Conservation (phyloP, 2,329 filamentous ascomycete genomes). For the Trichoderma lentiforme region DNA sequence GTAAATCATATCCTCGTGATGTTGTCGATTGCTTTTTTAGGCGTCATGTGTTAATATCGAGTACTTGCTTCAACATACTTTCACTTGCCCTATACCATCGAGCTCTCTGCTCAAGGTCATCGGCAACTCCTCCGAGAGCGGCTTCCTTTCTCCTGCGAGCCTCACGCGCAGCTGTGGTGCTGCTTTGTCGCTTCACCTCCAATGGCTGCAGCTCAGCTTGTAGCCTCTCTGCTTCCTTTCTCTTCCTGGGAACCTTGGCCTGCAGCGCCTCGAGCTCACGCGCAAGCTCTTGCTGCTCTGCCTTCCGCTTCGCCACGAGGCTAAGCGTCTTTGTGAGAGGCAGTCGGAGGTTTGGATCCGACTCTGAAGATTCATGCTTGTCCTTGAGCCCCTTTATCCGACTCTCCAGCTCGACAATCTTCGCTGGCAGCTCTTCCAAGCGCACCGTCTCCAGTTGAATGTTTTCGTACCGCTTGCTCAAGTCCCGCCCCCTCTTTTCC, state of each 20-base stretch:
- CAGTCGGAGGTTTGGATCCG: conserved; percentile 48
- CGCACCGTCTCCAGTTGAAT: conserved; percentile 47
- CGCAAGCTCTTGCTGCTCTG: conserved; percentile 54
- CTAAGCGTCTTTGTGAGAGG: conserved; percentile 56
- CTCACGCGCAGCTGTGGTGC: conserved; percentile 65
- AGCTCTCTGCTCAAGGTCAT: conserved; percentile 72
- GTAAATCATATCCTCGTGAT: background rate
- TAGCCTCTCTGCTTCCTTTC: conserved; percentile 63
- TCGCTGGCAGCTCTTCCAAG: conserved; percentile 50
- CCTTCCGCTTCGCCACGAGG: conserved; percentile 49
- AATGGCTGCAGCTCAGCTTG: conserved; percentile 65
- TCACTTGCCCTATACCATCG: conserved; percentile 74
- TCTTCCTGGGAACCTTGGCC: conserved; percentile 61
- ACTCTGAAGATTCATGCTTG: conserved; percentile 34
- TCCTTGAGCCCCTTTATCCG: conserved; percentile 45
- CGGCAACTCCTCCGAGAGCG: conserved; percentile 61
- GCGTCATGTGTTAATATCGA: conserved; percentile 50
- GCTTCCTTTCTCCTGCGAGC: conserved; percentile 66
- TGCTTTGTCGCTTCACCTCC: conserved; percentile 63
- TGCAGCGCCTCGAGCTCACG: conserved; percentile 62
- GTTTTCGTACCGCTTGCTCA: conserved; percentile 53
- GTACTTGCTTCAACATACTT: conserved; percentile 56
- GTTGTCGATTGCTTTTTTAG: background rate
- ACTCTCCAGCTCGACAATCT: conserved; percentile 47
- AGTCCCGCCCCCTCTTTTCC: conserved; percentile 59